Evolutionary conservation across 2,329 filamentous ascomycete genomes (phyloP), one percentile per base, ranked within the genome.

Genomic region (Lasiodiplodia hormozganensis): DNA sequence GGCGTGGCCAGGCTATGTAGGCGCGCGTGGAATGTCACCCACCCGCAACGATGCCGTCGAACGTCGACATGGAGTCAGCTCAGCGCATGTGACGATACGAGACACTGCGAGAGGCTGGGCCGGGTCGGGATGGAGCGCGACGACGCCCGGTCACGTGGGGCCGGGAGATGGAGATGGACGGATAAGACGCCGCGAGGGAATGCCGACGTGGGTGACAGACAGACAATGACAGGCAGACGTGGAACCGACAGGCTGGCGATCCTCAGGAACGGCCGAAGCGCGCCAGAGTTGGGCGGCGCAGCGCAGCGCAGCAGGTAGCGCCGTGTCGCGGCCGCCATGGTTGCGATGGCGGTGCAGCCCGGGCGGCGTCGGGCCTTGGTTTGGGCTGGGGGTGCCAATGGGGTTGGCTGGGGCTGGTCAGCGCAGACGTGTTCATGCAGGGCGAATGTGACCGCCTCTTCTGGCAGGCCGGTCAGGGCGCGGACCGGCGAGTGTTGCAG

Each of bases 21-120:
- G 36, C 21, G 49, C 34, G 43, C 34, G 65, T 53, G 60, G 49
- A 64, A 62, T 23, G 54, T 54, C 56, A 82, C 66, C 54, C 56
- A 82, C 81, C 80, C 68, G 83, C 79, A 68, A 94, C 82, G 43
- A 89, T 79, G 62, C 92, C 92, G 72, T 91, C 85, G 77, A 94
- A 94, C 1, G 91, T 94, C 25, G 92, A 94, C 92, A 94, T 94
- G 60, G 43, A 49, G 58, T 34, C 58, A 53, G 40, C 65, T 14
- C 28, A 53, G 65, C n/a, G 54, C 65, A 62, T 68, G 65, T 67
- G 60, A 64, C 47, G 60, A 10, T 31, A 62, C 58, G 58, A 62
- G 40, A 62, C 57, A 47, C 31, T 8, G 31, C 31, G 34, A 23
- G 58, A n/a, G 21, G 40, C 43, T 43, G 25, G 21, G 40, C n/a